Evolutionary conservation across 768 basidiomycete species (phyloP), one percentile per base, ranked within the genome.

Genomic region (Kwoniella europaea): DNA sequence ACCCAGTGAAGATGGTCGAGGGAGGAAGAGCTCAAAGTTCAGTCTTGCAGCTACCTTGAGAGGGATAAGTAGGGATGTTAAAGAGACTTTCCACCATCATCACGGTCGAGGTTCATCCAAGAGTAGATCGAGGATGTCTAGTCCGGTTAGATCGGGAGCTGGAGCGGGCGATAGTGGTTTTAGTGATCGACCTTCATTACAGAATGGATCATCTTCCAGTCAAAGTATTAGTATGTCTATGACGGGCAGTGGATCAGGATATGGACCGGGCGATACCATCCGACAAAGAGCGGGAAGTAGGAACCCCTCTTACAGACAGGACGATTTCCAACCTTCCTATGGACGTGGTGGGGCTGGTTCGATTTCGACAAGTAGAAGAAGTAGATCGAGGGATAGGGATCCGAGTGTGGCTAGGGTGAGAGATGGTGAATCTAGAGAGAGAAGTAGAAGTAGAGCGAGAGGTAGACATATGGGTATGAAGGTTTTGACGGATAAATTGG

Each of bases 381-480:
- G 66, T 20, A 43, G 68, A n/a, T 73, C 71, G 3, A 52, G 72
- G 27, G 72, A 71, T 58, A 60, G 69, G 43, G 55, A 41, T 52
- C 22, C 64, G 46, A 69, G 71, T 57, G 20, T 67, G 42, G 46
- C 46, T 1, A 50, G 43, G 43, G 42, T 29, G 10, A 20, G 67
- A 16, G 68, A 66, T 22, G 69, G 62, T 10, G 68, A 70, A 35
- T 35, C 35, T 35, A 35, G 35, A 10, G 74, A 73, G 24, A 65
- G 82, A 53, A 83, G 82, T 59, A 76, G 80, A 27, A 79, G 77
- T 60, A 64, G 84, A 63, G 77, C 75, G 22, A 66, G 82, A 67
- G 84, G 85, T 2, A 76, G 84, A 61, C 76, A 82, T 60, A 83
- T 78, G 50, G 81, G 84, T 1, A 82, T 84, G 76, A 84, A 84